These are phyloP conservation scores for Leccinum angustisporum DNA, from an alignment of 1,284 basidiomycete genomes.

Conservation along the genomic window DNA sequence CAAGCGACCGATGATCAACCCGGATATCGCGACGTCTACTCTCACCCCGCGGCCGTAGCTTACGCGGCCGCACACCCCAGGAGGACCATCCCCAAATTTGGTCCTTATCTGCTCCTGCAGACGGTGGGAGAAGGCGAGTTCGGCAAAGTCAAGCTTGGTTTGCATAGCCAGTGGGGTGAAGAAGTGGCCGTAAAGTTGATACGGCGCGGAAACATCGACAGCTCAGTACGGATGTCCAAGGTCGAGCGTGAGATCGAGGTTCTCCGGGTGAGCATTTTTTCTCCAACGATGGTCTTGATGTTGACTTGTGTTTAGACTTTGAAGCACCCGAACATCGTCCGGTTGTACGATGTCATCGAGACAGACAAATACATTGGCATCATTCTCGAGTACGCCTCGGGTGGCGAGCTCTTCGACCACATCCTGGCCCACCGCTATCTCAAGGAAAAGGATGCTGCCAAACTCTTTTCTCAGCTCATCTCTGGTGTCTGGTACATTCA, in stretches of 20 bases:
- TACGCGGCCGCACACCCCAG: slow-evolving; percentile 83
- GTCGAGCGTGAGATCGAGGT: slow-evolving; percentile 98
- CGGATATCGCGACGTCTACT: slow-evolving; percentile 69
- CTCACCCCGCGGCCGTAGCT: slow-evolving; percentile 85
- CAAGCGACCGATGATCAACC: slow-evolving; percentile 40
- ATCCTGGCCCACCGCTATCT: slow-evolving; percentile 98
- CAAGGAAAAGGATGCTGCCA: slow-evolving; percentile 92
- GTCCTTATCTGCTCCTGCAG: slow-evolving; percentile 92
- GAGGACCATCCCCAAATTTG: slow-evolving; percentile 88
- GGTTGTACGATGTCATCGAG: slow-evolving; percentile 98
- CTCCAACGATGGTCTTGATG: slow-evolving; percentile 1
- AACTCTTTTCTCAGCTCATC: slow-evolving; percentile 97
- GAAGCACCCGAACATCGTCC: slow-evolving; percentile 98
- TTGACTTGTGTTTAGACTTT: slow-evolving; percentile 60
- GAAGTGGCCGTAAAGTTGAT: slow-evolving; percentile 99
- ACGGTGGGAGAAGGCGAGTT: slow-evolving; percentile 99
- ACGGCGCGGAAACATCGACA: slow-evolving; percentile 89
- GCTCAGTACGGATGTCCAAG: slow-evolving; percentile 86
- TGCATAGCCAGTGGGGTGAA: slow-evolving; percentile 93
- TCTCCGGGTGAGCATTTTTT: slow-evolving; percentile 66
- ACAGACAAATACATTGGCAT: slow-evolving; percentile 99
- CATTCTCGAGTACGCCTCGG: slow-evolving; percentile 97
- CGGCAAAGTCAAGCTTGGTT: slow-evolving; percentile 97
- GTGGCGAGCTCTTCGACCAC: slow-evolving; percentile 98
- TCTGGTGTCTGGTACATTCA: slow-evolving; percentile 99